Evolutionary conservation across 768 basidiomycete species (phyloP).

Genomic region (Chalciporus chontae): DNA sequence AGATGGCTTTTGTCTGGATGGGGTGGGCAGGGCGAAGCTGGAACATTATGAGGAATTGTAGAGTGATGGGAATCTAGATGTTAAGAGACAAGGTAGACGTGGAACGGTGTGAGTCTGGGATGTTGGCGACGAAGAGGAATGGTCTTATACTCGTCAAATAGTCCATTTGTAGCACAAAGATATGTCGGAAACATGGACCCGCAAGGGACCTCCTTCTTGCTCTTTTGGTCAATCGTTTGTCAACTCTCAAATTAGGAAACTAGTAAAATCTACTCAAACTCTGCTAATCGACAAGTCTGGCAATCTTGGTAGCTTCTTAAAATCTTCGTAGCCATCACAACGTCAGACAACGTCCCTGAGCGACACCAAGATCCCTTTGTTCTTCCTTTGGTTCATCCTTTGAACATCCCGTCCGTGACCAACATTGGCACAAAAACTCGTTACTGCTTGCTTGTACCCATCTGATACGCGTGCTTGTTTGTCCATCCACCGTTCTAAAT

Average conservation of each 20-base stretch:
- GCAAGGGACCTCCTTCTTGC: slow-evolving; percentile 24
- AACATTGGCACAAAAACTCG: slow-evolving; percentile 15
- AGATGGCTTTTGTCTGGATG: slow-evolving; percentile 35
- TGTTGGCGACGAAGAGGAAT: slow-evolving; percentile 8
- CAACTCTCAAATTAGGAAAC: slow-evolving; percentile 28
- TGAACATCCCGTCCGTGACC: background rate
- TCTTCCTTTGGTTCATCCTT: slow-evolving; percentile 23
- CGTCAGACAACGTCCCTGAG: slow-evolving; percentile 20
- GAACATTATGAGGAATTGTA: slow-evolving; percentile 27
- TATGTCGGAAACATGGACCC: slow-evolving; percentile 25
- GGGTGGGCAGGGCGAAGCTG: slow-evolving; percentile 34
- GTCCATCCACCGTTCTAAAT: slow-evolving; percentile 5
- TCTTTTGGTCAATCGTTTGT: slow-evolving; percentile 35
- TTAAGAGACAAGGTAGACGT: slow-evolving; percentile 2
- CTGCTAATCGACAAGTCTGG: background rate
- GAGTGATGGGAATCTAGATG: slow-evolving; percentile 10
- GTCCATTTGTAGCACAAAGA: slow-evolving; percentile 32
- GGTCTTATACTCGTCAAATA: slow-evolving; percentile 28
- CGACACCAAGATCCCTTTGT: slow-evolving; percentile 21
- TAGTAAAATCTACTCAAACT: background rate
- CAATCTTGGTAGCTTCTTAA: slow-evolving; percentile 22
- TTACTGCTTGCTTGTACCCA: slow-evolving; percentile 9
- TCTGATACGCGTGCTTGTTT: slow-evolving; percentile 26
- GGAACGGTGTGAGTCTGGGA: slow-evolving; percentile 15
- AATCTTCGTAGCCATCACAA: background rate